Evolutionary conservation across 768 basidiomycete species (phyloP).

Genomic region (Amylocystis lapponica): DNA sequence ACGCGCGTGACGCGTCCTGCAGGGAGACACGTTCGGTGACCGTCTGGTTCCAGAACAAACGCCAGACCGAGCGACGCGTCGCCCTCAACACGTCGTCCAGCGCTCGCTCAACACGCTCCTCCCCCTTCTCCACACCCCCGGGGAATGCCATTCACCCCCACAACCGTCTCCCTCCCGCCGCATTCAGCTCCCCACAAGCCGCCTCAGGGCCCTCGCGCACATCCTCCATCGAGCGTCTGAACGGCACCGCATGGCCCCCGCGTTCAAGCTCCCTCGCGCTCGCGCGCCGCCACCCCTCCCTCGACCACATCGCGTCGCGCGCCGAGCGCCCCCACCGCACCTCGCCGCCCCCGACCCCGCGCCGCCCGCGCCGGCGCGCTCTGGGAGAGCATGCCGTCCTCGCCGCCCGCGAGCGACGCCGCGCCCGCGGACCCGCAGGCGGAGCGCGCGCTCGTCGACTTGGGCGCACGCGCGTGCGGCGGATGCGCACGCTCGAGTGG

Average conservation of each 20-base stretch:
- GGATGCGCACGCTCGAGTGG: conserved; percentile 29
- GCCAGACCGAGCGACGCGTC: conserved; percentile 25
- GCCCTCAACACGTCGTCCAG: background rate
- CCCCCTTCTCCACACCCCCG: conserved; percentile 10
- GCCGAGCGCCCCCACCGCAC: conserved; percentile 21
- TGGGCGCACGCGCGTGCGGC: conserved; percentile 11
- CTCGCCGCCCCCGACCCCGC: conserved; percentile 14
- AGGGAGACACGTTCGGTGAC: conserved; percentile 26
- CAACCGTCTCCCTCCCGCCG: conserved; percentile 1
- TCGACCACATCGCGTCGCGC: conserved; percentile 29
- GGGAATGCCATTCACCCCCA: conserved; percentile 15
- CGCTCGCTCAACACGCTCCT: conserved; percentile 5
- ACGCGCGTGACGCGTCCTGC: background rate
- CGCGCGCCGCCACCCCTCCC: conserved; percentile 19
- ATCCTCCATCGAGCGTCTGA: conserved; percentile 2
- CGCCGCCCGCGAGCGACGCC: conserved; percentile 16
- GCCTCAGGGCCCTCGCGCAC: conserved; percentile 1
- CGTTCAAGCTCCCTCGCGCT: conserved; percentile 2
- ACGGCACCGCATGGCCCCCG: conserved; percentile 8
- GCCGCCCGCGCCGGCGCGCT: conserved; percentile 13
- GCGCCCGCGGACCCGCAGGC: conserved; percentile 6
- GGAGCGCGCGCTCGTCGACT: conserved; percentile 23
- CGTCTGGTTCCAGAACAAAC: conserved; percentile 34
- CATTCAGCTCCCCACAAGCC: background rate
- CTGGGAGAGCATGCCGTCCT: conserved; percentile 28